Percentiles rank a stretch among this genome's conserved stretches.
These are phyloP conservation scores for Patellifolia procumbens DNA, from an alignment of 179 eudicot species.

Conservation along the genomic window DNA sequence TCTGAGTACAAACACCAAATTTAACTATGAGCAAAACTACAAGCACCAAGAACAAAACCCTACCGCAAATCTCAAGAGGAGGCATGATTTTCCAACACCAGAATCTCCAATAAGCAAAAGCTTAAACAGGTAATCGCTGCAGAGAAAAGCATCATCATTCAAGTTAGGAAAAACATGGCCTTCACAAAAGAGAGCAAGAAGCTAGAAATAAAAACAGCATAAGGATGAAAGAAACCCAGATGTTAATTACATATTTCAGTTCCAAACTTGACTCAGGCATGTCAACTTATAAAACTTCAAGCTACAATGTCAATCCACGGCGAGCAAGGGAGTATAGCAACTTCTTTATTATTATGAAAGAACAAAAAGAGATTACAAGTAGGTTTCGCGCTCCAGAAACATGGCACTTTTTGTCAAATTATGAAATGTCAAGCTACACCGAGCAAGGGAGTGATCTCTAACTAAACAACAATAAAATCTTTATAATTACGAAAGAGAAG, in stretches of 20 bases:
- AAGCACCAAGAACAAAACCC: conserved; percentile 6
- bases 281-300: not conserved
- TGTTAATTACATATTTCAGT: too few relatives aligned
- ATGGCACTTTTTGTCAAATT: too few relatives aligned
- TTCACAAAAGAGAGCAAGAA: not conserved
- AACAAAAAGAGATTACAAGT: too few relatives aligned
- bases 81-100: conserved; percentile 48
- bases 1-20: not conserved
- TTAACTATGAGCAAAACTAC: not conserved
- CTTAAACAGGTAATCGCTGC: conserved; percentile 45
- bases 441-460: not conserved
- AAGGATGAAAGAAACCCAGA: not conserved
- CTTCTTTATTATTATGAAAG: too few relatives aligned
- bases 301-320: not conserved
- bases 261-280: not conserved
- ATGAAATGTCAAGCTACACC: not conserved
- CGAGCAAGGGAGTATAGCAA: not conserved
- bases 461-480: not conserved
- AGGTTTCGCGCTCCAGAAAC: too few relatives aligned
- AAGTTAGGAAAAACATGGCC: not conserved
- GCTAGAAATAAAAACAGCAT: not conserved
- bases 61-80: conserved; percentile 45
- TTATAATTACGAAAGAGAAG: not conserved
- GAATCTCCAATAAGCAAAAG: conserved; percentile 49
- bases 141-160: conserved; percentile 12